Conservation (phyloP, 2,329 filamentous ascomycete genomes). For the Aspergillus clavatus region DNA sequence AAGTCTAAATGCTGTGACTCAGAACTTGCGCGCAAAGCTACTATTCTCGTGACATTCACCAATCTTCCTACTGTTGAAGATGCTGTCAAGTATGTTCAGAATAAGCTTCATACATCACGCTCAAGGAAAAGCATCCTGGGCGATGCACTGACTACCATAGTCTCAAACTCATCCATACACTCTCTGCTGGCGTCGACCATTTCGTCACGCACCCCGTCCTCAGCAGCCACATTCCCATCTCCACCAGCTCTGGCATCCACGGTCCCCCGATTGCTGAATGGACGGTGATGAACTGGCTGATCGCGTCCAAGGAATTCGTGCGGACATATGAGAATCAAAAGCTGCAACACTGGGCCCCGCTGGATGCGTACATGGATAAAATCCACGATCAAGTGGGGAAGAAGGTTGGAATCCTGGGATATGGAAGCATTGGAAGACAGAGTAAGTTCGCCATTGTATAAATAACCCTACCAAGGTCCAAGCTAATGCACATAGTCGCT, state of each 20-base stretch:
- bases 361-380: conserved; percentile 16
- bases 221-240: conserved; percentile 51
- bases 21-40: conserved; percentile 24
- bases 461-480: background rate
- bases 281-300: conserved; percentile 59
- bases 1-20: background rate
- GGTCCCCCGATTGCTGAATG: conserved; percentile 64
- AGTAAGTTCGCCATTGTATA: conserved; percentile 33
- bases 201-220: conserved; percentile 51
- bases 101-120: background rate
- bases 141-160: conserved; percentile 16
- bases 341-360: conserved; percentile 46
- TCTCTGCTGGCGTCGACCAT: conserved; percentile 56
- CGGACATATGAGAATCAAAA: conserved; percentile 55
- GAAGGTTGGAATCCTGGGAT: conserved; percentile 57
- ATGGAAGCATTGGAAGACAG: conserved; percentile 59
- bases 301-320: conserved; percentile 53
- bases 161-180: conserved; percentile 51
- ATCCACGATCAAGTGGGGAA: conserved; percentile 54
- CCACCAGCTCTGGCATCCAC: conserved; percentile 54
- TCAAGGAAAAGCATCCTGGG: no score
- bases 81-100: conserved; percentile 21
- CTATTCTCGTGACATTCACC: conserved; percentile 22
- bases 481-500: conserved; percentile 37
- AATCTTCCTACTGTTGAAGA: conserved; percentile 26